Base-by-base conservation (phyloP, 257 asterid genomes). In the Paraleonurus japonicus region DNA sequence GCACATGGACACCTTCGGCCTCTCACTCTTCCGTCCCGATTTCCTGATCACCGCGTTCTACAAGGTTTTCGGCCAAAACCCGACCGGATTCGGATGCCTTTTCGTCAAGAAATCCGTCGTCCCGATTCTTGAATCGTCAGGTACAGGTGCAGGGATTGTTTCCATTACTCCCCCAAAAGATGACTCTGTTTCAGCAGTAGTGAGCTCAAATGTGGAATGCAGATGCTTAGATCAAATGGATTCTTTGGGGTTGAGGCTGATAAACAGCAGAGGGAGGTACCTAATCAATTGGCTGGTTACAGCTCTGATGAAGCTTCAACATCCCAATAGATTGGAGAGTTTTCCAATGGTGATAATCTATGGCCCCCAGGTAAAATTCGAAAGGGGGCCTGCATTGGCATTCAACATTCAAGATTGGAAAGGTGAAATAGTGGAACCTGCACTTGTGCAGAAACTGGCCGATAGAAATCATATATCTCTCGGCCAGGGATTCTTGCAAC, bases 31-130 rank as follows among this genome's bases (percentile, higher is more conserved):
- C 73, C 86, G 67, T 5, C 99, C 99, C 0, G 98, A 94, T 47
- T 91, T 94, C 78, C 86, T 94, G 50, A 70, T 94, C 72, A 86
- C 87, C 81, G 88, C 99, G 1, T 94, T 94, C 81, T 94, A 94
- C 87, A 89, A 87, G 85, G 87, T 94, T 19, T 88, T 91, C 1
- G 96, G 98, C 5, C 88, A 88, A 45, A 89, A 91, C 26, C 99
- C 99, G 3, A 89, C 95, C 0, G 99, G 99, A 6, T 94, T 94
- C n/a, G 99, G 96, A 30, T 94, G 99, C 81, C 84, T 94, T 13
- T 75, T 91, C 5, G 95, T 89, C 41, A 91, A 89, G 83, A 91
- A 83, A 76, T 82, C 96, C 3, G 61, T 80, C 1, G 71, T 83
- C 0, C 87, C 86, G 7, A 68, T 72, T 73, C 88, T 94, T 4